A percentile compares a stretch with the other conserved stretches of the same genome.
Evolutionary conservation across 2,329 filamentous ascomycete species (phyloP).

Genomic region (Xylaria sp.): DNA sequence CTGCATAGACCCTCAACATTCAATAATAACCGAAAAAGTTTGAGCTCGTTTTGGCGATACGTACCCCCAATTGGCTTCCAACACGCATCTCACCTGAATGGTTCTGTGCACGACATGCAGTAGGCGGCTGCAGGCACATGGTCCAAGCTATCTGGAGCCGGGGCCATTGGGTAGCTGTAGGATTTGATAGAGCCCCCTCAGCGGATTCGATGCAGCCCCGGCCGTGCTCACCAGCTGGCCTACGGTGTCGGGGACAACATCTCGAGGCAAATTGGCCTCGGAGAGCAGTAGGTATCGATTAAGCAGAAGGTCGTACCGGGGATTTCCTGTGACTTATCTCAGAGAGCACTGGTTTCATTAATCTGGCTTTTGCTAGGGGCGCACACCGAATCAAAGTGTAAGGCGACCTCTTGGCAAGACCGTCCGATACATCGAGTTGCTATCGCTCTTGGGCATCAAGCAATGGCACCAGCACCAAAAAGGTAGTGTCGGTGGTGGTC

Average conservation of each 20-base stretch:
- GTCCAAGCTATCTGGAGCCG: conserved; percentile 20
- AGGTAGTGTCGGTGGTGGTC: conserved; percentile 1
- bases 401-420: conserved; percentile 22
- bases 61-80: conserved; percentile 32
- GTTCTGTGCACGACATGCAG: conserved; percentile 30
- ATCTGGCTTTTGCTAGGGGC: conserved; percentile 20
- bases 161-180: conserved; percentile 27
- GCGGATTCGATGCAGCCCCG: conserved; percentile 16
- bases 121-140: conserved; percentile 25
- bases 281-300: conserved; percentile 19
- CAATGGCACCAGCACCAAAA: neutral
- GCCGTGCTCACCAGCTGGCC: conserved; percentile 7
- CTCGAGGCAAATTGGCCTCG: conserved; percentile 14
- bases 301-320: conserved; percentile 21
- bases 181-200: conserved; percentile 23
- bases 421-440: conserved; percentile 1
- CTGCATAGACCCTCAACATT: conserved; percentile 31
- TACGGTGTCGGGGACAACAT: conserved; percentile 7
- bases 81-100: conserved; percentile 21
- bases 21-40: conserved; percentile 29
- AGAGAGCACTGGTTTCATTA: conserved; percentile 10
- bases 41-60: conserved; percentile 36
- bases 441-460: conserved; percentile 13
- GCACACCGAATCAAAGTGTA: conserved; percentile 20
- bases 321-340: conserved; percentile 26